Conservation (phyloP, 768 basidiomycete species). For the Lentinus tigrinus region DNA sequence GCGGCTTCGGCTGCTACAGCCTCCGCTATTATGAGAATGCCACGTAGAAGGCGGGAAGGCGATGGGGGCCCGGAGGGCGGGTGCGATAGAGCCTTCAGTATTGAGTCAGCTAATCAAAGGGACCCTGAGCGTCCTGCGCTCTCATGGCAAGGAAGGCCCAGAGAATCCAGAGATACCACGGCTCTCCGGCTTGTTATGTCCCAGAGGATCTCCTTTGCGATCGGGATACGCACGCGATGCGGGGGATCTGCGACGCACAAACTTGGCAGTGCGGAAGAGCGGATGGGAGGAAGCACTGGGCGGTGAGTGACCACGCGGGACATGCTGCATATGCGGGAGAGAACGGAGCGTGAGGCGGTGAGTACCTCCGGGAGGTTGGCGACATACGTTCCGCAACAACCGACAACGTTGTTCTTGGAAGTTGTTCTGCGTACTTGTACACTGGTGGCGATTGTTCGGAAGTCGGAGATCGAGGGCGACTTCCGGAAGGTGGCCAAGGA, state of each 20-base stretch:
- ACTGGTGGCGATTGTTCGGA: constrained; percentile 10
- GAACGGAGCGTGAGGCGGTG: too few species aligned
- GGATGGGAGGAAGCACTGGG: not conserved
- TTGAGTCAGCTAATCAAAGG: constrained; percentile 13
- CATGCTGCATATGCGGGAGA: not conserved
- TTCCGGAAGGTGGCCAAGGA: not conserved
- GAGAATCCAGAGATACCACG: not conserved
- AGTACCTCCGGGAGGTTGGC: too few species aligned
- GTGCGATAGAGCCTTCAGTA: not conserved
- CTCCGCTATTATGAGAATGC: too few species aligned
- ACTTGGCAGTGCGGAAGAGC: not conserved
- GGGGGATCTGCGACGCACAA: constrained; percentile 12
- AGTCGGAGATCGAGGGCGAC: constrained; percentile 10
- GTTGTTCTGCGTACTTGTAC: not conserved
- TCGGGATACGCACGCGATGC: constrained; percentile 1
- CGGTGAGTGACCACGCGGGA: not conserved
- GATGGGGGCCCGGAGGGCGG: not conserved
- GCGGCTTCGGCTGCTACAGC: too few species aligned
- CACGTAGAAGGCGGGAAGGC: not conserved
- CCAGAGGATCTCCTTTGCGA: constrained; percentile 8
- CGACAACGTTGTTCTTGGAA: too few species aligned
- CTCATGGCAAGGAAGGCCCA: constrained; percentile 8
- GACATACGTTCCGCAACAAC: too few species aligned
- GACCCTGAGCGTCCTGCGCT: constrained; percentile 8
- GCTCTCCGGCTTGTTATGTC: not conserved